Conservation (phyloP, 1,284 basidiomycete species). For the Porodaedalea pini region DNA sequence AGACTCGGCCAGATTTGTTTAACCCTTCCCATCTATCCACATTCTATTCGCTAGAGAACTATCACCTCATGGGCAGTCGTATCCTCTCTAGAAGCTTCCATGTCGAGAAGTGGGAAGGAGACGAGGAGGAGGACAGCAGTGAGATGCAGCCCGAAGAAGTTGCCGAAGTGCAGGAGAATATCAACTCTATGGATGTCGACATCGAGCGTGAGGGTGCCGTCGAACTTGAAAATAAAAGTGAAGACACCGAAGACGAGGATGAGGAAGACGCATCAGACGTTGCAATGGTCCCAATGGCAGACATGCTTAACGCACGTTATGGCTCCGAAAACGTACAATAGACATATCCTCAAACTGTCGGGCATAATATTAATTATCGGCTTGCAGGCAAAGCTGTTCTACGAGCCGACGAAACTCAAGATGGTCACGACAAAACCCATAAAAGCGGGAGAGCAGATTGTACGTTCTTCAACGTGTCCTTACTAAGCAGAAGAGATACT, state of each 20-base stretch:
- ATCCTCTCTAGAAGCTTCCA: slow-evolving; percentile 90
- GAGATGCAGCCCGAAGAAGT: not conserved
- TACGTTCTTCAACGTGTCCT: slow-evolving; percentile 36
- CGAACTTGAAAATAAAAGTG: slow-evolving; percentile 25
- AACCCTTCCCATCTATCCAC: slow-evolving; percentile 40
- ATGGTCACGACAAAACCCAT: slow-evolving; percentile 84
- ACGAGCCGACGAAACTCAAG: slow-evolving; percentile 67
- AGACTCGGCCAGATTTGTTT: slow-evolving; percentile 76
- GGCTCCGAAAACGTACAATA: slow-evolving; percentile 77
- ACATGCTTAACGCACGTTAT: slow-evolving; percentile 88
- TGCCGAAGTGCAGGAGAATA: slow-evolving; percentile 29
- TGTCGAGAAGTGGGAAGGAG: slow-evolving; percentile 56
- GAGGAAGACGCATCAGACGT: slow-evolving; percentile 67
- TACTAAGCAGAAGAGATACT: not conserved
- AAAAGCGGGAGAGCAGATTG: slow-evolving; percentile 82
- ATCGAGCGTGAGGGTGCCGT: slow-evolving; percentile 25
- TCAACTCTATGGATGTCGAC: slow-evolving; percentile 43
- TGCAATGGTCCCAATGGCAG: slow-evolving; percentile 96
- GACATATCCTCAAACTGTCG: too few species aligned
- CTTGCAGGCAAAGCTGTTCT: slow-evolving; percentile 81
- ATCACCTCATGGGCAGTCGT: slow-evolving; percentile 91
- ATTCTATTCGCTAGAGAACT: slow-evolving; percentile 72
- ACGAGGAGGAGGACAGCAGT: slow-evolving; percentile 30
- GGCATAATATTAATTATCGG: too few species aligned
- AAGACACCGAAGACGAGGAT: slow-evolving; percentile 46